Percentiles rank a stretch among this genome's conserved stretches.
These are phyloP conservation scores for Bertia moriformis DNA, from an alignment of 2,329 filamentous ascomycete genomes.

Conservation along the genomic window DNA sequence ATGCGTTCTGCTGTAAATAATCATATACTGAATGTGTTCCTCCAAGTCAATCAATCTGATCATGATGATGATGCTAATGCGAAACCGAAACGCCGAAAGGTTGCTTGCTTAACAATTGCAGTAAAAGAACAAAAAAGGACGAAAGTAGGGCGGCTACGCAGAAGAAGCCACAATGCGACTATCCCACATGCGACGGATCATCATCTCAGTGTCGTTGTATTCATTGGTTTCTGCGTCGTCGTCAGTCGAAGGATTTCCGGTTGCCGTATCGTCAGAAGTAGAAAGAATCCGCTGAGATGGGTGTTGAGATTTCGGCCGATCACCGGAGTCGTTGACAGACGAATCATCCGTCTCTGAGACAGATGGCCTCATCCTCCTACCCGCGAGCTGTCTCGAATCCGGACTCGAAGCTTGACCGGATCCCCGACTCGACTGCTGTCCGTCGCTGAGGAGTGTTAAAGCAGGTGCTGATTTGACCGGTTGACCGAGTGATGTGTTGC, in stretches of 20 bases:
- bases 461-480: background rate
- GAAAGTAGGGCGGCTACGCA: too few relatives aligned
- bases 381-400: too few relatives aligned
- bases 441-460: background rate
- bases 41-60: too few relatives aligned
- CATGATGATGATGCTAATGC: too few relatives aligned
- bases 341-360: slow-evolving; percentile 8
- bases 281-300: slow-evolving; percentile 17
- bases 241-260: slow-evolving; percentile 5
- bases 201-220: slow-evolving; percentile 17
- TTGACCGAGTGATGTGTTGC: background rate
- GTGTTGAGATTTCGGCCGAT: too few relatives aligned
- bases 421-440: background rate
- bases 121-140: too few relatives aligned
- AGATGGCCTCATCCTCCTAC: too few relatives aligned
- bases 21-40: too few relatives aligned
- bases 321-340: slow-evolving; percentile 13
- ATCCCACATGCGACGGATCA: slow-evolving; percentile 25
- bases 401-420: background rate
- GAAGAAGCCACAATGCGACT: slow-evolving; percentile 21
- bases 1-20: too few relatives aligned
- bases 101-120: too few relatives aligned
- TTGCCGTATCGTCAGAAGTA: slow-evolving; percentile 15
- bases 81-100: too few relatives aligned
- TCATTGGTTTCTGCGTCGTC: slow-evolving; percentile 9